phyloP scores from a whole-genome alignment of 805 yeast species.

The Monosporozyma yasuniensis region DNA sequence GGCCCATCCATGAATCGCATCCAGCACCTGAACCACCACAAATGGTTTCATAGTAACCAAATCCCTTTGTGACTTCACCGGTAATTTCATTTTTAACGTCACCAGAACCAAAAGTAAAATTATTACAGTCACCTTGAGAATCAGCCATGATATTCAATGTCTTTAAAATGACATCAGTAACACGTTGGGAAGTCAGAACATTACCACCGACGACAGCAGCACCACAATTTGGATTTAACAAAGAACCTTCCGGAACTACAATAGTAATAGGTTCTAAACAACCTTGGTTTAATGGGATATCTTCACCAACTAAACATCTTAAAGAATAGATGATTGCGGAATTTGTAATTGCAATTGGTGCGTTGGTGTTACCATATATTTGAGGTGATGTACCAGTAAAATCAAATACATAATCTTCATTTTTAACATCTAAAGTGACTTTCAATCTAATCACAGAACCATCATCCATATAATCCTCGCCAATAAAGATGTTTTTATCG shows the following conservation, averaged over 20 bases:
- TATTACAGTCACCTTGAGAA: slow-evolving; percentile 93
- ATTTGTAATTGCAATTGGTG: slow-evolving; percentile 82
- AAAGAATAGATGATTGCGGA: slow-evolving; percentile 85
- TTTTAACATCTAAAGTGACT: slow-evolving; percentile 40
- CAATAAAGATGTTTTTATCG: slow-evolving; percentile 33
- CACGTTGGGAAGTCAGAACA: slow-evolving; percentile 88
- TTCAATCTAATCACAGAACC: slow-evolving; percentile 59
- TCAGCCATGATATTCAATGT: slow-evolving; percentile 89
- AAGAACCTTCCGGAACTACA: slow-evolving; percentile 49
- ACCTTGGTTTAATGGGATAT: slow-evolving; percentile 90
- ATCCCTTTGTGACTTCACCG: slow-evolving; percentile 43
- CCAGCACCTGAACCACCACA: slow-evolving; percentile 95
- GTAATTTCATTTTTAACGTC: slow-evolving; percentile 50
- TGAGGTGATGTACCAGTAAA: slow-evolving; percentile 84
- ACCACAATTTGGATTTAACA: slow-evolving; percentile 67
- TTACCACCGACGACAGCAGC: slow-evolving; percentile 95
- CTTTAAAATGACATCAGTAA: slow-evolving; percentile 79
- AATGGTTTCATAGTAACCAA: slow-evolving; percentile 89
- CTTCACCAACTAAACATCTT: slow-evolving; percentile 74
- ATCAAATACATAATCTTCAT: slow-evolving; percentile 65
- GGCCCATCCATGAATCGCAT: slow-evolving; percentile 40
- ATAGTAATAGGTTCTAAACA: slow-evolving; percentile 74
- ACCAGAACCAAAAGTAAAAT: slow-evolving; percentile 82
- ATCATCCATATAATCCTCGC: slow-evolving; percentile 70
- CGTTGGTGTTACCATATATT: slow-evolving; percentile 81